Evolutionary conservation across 2,329 filamentous ascomycete genomes (phyloP), one percentile per base, ranked within the genome.

Genomic region (Emydomyces testavorans): DNA sequence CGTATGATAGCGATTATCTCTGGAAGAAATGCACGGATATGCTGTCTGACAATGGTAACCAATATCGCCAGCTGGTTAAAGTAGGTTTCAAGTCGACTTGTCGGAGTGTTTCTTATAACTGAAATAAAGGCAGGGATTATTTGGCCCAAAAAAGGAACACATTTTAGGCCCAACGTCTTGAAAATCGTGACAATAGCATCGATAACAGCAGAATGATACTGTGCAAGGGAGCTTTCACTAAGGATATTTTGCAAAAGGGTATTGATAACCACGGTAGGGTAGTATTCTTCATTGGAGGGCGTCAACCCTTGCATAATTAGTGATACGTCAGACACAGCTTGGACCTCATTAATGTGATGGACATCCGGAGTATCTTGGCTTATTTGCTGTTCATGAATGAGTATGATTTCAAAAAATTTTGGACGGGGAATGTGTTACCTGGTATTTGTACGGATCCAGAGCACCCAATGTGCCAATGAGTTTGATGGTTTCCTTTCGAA

Each of bases 131-230:
- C 92, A 0, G 93, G 92, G 26, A 98, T 85, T 52, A 98, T 95
- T 52, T 92, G 83, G 52, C 85, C 84, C 1, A 98, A 77, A 65
- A 96, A 98, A 0, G 87, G 85, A 6, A 98, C 90, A 62, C 92
- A 98, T 63, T 96, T 94, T 57, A 98, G 71, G 1, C 92, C 92
- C 52, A 98, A 76, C 0, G 93, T 98, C 57, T 92, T 85, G 68
- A 98, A 98, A 50, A 98, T 98, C 57, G 87, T 94, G 81, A 98
- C 96, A 58, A 98, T 93, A 4, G 92, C 92, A 63, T 96, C 92
- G 44, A 98, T 92, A 11, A 96, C 90, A 8, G 83, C 80, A 3
- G 88, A 90, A 60, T 98, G 93, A 58, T 94, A 90, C 59, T 93
- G 85, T 10, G 83, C 79, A 3, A 98, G 73, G 0, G 92, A 96